Conservation (phyloP, 2,329 filamentous ascomycete genomes). For the Myriosclerotinia curreyana region DNA sequence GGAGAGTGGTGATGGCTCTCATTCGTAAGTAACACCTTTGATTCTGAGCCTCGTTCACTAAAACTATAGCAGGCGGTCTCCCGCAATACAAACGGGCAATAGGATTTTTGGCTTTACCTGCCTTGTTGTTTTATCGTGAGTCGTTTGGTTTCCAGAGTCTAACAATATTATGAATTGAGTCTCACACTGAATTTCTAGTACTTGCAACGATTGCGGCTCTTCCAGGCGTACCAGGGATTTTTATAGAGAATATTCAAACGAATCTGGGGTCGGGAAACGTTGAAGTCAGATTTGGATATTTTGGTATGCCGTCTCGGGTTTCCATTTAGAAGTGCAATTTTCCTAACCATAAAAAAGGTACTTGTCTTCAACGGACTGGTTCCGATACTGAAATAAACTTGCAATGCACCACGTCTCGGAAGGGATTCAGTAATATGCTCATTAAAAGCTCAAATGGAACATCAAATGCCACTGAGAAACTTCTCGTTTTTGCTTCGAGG, state of each 20-base stretch:
- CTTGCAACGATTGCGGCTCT: background rate
- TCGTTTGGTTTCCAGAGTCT: too few relatives aligned
- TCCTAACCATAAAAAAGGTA: background rate
- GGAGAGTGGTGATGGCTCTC: background rate
- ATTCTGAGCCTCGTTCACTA: background rate
- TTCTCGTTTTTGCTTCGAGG: conserved; percentile 3
- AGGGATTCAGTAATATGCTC: conserved; percentile 6
- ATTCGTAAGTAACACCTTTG: background rate
- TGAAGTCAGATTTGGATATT: conserved; percentile 17
- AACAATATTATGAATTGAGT: background rate
- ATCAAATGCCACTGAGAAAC: background rate
- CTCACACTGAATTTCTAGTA: conserved; percentile 1
- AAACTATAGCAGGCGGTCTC: background rate
- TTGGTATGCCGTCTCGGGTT: background rate
- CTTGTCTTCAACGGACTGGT: conserved; percentile 8
- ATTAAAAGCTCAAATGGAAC: conserved; percentile 1
- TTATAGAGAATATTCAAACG: conserved; percentile 11
- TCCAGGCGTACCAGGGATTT: conserved; percentile 16
- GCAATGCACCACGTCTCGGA: background rate
- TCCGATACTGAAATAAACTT: background rate
- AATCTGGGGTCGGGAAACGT: background rate
- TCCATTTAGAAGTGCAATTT: background rate
- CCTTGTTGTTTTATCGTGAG: conserved; percentile 13
- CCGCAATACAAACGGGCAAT: conserved; percentile 17
- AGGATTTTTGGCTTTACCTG: conserved; percentile 9